These are phyloP conservation scores for Symmetrospora coprosmae DNA, from an alignment of 768 basidiomycete species.

Conservation along the genomic window DNA sequence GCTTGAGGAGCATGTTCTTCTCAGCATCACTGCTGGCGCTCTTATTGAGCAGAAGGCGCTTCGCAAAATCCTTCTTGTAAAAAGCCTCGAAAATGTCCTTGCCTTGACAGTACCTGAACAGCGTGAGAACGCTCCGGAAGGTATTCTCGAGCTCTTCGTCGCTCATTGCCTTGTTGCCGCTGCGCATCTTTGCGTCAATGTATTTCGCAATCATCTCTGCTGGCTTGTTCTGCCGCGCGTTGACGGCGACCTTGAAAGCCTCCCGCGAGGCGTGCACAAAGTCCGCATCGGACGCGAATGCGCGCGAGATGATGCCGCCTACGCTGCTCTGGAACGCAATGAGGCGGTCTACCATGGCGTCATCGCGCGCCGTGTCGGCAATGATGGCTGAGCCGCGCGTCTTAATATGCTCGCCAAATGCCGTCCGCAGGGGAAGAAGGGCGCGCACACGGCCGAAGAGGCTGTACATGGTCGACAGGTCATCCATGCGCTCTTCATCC, in stretches of 20 bases:
- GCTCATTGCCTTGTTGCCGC: slow-evolving; percentile 57
- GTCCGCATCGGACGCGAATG: slow-evolving; percentile 45
- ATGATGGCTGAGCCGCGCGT: slow-evolving; percentile 52
- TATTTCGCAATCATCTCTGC: slow-evolving; percentile 88
- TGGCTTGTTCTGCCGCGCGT: slow-evolving; percentile 56
- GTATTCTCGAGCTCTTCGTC: slow-evolving; percentile 52
- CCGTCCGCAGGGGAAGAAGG: slow-evolving; percentile 45
- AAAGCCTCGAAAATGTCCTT: slow-evolving; percentile 89
- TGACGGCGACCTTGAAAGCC: slow-evolving; percentile 62
- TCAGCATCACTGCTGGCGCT: slow-evolving; percentile 81
- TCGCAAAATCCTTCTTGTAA: slow-evolving; percentile 77
- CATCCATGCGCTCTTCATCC: slow-evolving; percentile 41
- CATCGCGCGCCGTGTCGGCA: slow-evolving; percentile 50
- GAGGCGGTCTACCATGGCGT: slow-evolving; percentile 61
- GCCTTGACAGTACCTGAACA: slow-evolving; percentile 70
- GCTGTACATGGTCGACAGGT: slow-evolving; percentile 47
- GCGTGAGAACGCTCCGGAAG: slow-evolving; percentile 52
- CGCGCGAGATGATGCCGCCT: slow-evolving; percentile 43
- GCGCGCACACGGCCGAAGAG: slow-evolving; percentile 51
- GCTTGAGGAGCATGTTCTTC: slow-evolving; percentile 62
- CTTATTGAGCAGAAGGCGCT: slow-evolving; percentile 64
- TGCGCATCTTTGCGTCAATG: slow-evolving; percentile 71
- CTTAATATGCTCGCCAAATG: slow-evolving; percentile 48
- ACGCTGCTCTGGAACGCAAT: slow-evolving; percentile 53
- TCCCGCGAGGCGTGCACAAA: slow-evolving; percentile 38